Evolutionary conservation across 108 stramenopile genomes (phyloP), one percentile per base, ranked within the genome.

Genomic region (Bacterosira constricta): DNA sequence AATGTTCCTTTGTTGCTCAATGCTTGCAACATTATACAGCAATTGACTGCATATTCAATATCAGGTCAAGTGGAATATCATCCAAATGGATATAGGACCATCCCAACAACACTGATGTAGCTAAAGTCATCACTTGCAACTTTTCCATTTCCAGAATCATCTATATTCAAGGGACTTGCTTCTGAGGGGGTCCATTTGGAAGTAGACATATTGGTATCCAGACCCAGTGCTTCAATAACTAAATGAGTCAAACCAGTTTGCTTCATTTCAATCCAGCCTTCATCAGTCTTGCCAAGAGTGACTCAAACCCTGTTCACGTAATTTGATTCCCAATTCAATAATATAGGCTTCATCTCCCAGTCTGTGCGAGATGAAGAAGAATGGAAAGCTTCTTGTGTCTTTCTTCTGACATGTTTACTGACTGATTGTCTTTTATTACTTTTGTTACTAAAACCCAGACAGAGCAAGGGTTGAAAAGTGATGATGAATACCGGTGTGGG

Each of bases 91-190:
- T 81, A 81, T 20, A 85, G 38, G n/a, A 81, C 23, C 85, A 85
- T 85, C 13, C 85, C 85, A 44, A 82, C 77, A 50, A 82, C 58
- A 44, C 72, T 79, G 0, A 39, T 18, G 42, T 85, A 79, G 47
- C 21, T 57, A 71, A 81, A 82, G 9, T 15, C 34, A 45, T 77
- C 84, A 9, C 42, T 5, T 53, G 77, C 55, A n/a, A 67, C 63
- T 29, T 44, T 27, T 34, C 78, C n/a, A n/a, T n/a, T n/a, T n/a
- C n/a, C 82, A 53, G 80, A 66, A 8, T 64, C 63, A 61, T 83
- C 82, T 6, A 41, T 25, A 1, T 62, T 75, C 52, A 86, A 72
- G 37, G 79, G 44, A 20, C n/a, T 29, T 31, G 51, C 39, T 29
- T 63, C 50, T 11, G 81, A 52, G 50, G 85, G 81, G 17, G 63